Base-by-base conservation (phyloP, 2,329 filamentous ascomycete genomes). In the Botrytis galanthina region DNA sequence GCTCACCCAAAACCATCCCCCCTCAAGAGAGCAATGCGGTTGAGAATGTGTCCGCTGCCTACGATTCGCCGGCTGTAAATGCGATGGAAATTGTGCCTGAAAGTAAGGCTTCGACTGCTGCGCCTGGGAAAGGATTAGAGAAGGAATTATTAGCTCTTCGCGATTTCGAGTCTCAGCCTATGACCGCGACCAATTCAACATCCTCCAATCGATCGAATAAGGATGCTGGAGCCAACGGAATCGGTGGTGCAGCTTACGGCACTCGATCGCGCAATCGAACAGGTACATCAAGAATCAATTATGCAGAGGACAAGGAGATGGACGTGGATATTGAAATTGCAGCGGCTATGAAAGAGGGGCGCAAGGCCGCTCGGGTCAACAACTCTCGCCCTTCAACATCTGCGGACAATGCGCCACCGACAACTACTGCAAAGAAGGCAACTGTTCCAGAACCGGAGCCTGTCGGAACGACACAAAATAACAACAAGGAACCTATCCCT, bases 191-290 rank as follows among this genome's bases (percentile, higher is more conserved):
- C 74, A 83, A 84, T 73, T 82, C 83, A 42, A 80, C 83, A 42
- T 84, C 83, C 74, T 84, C 85, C 72, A 86, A 86, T 76, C 80
- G 82, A 74, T 81, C 83, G 66, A 80, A 83, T 73, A 89, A 87
- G 80, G 88, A 89, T 74, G 82, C 81, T 76, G 83, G 60, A 72
- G 46, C 54, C 54, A 69, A 57, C 51, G 76, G 72, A 39, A 57
- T 75, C 20, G 74, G 74, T 61, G 64, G 75, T 39, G 75, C 75
- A 39, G 75, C 90, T 78, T 98, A 99, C 83, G 95, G 95, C 80
- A 99, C 96, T 81, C 92, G 95, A 79, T 98, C 95, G 78, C 92
- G 96, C 82, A 97, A 97, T 83, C 92, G 95, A 80, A 91, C 89
- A 73, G 92, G 92, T 79, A 90, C 88, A 77, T 88, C 92, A 78